Conservation (phyloP, 805 yeast genomes). For the Blastobotrys attinorum region DNA sequence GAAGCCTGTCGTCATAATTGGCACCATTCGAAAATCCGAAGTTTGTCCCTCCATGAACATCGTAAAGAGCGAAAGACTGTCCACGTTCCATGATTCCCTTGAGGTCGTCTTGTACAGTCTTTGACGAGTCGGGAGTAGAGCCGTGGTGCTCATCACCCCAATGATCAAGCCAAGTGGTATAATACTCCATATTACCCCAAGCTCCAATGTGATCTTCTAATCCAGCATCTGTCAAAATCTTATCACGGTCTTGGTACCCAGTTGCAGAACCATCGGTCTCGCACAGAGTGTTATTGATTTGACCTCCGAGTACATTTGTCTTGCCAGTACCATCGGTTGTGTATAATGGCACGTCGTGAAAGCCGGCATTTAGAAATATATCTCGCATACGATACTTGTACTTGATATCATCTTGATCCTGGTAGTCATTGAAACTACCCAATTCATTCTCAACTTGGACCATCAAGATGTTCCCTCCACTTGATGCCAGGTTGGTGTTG, state of each 20-base stretch:
- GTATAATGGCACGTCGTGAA: slow-evolving; percentile 3
- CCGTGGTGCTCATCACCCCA: slow-evolving; percentile 1
- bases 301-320: neutral
- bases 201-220: neutral
- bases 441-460: slow-evolving; percentile 6
- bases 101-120: neutral
- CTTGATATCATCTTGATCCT: neutral
- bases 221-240: neutral
- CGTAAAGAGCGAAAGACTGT: slow-evolving; percentile 2
- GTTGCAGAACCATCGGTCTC: slow-evolving; percentile 1
- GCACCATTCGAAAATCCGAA: slow-evolving; percentile 5
- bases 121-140: neutral
- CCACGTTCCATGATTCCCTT: neutral
- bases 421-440: neutral
- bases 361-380: slow-evolving; percentile 1
- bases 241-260: neutral
- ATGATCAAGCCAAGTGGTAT: slow-evolving; percentile 4
- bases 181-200: slow-evolving; percentile 1
- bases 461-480: slow-evolving; percentile 5
- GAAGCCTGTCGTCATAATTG: neutral
- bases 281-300: slow-evolving; percentile 1
- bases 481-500: neutral
- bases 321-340: slow-evolving; percentile 3
- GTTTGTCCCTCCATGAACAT: slow-evolving; percentile 4
- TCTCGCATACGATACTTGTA: neutral